Percentiles rank a stretch among this genome's conserved stretches.
Conservation (phyloP, 2,329 filamentous ascomycete species). For the Elsinoe arachidis region DNA sequence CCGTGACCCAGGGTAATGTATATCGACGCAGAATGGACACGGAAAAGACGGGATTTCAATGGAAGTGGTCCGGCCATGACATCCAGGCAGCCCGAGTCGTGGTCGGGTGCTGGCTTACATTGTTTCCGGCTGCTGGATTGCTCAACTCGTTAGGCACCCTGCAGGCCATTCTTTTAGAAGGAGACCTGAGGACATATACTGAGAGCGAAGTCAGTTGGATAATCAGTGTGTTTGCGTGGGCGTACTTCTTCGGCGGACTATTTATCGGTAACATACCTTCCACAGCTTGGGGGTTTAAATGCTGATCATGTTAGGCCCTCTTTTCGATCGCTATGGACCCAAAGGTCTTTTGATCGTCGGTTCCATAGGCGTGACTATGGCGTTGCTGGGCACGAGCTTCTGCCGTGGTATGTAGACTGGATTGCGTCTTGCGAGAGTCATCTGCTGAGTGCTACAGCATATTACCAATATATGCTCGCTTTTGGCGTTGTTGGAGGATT, state of each 20-base stretch:
- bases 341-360: not conserved
- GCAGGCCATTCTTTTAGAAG: not conserved
- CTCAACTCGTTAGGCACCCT: not conserved
- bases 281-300: too few species aligned
- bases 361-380: not conserved
- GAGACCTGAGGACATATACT: not conserved
- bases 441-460: conserved; percentile 32
- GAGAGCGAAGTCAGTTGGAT: not conserved
- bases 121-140: not conserved
- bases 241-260: not conserved
- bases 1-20: not conserved
- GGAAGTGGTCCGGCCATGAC: not conserved
- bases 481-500: conserved; percentile 67
- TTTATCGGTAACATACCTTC: too few species aligned
- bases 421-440: not conserved
- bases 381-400: not conserved
- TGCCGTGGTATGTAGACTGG: not conserved
- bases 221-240: not conserved
- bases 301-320: too few species aligned
- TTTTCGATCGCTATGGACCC: not conserved
- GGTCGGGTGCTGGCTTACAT: not conserved
- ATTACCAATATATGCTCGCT: conserved; percentile 73
- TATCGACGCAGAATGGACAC: not conserved
- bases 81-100: not conserved
- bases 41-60: not conserved